Evolutionary conservation across 2,329 filamentous ascomycete genomes (phyloP).

Genomic region (Colletotrichum sp.): DNA sequence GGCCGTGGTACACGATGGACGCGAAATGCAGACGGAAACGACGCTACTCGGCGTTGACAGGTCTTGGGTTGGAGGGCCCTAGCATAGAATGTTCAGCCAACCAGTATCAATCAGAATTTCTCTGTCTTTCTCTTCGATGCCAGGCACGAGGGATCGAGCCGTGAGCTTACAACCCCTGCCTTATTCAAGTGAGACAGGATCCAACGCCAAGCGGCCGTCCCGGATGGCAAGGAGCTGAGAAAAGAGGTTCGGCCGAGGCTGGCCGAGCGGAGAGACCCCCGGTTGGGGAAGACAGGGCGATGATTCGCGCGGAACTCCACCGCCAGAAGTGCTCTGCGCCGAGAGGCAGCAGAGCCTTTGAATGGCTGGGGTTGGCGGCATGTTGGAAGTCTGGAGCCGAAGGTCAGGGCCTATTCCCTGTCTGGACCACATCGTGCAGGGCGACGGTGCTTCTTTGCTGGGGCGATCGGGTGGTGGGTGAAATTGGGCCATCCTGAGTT

Average conservation of each 20-base stretch:
- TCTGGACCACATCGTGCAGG: background rate
- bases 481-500: background rate
- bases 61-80: background rate
- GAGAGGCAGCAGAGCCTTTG: background rate
- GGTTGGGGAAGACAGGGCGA: conserved; percentile 16
- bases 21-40: background rate
- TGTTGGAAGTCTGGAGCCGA: conserved; percentile 4
- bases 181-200: background rate
- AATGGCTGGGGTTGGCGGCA: background rate
- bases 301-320: conserved; percentile 22
- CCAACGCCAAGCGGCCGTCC: background rate
- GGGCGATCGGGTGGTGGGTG: background rate
- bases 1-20: background rate
- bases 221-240: background rate
- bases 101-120: background rate
- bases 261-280: background rate
- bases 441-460: background rate
- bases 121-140: background rate
- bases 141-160: background rate
- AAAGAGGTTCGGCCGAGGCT: conserved; percentile 6
- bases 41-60: background rate
- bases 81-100: background rate
- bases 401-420: background rate
- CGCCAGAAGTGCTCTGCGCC: background rate
- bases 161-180: background rate